Evolutionary conservation across 2,329 filamentous ascomycete species (phyloP), one percentile per base, ranked within the genome.

Genomic region (Penicillium concentricum): DNA sequence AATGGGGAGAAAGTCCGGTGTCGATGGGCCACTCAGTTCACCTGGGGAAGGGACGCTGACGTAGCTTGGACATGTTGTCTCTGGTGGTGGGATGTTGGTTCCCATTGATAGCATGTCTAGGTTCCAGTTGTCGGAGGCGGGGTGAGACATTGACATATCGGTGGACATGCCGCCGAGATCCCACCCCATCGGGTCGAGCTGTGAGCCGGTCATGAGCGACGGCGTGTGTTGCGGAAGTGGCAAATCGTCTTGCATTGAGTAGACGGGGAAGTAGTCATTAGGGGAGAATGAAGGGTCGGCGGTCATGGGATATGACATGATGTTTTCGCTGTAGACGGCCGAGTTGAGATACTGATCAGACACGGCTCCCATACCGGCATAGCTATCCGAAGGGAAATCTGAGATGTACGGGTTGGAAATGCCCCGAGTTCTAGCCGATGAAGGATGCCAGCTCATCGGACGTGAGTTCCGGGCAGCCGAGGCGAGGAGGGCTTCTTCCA

Each of bases 361-460:
- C 18, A 65, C 22, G 8, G 51, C n/a, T 9, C 28, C 59, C 54
- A 69, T 65, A 42, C 46, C 46, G 38, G 63, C 44, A 26, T 68
- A 57, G 24, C 58, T 66, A 20, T 66, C 60, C 38, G 63, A 43
- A 41, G 59, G 47, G 44, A 62, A 62, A 12, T 63, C 48, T 6
- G 67, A 59, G 26, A 59, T 49, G 48, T 63, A 66, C 10, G 68
- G 60, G 24, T 63, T 61, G 2, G 66, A 61, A 52, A 69, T 66
- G 5, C 63, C 67, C 70, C 70, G 51, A 67, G 67, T 32, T 68
- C 68, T 55, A 73, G 72, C 56, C 10, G 87, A 83, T 22, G 83
- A 82, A 3, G 88, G 87, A 70, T 92, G 89, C 89, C 89, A 92
- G 78, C 88, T 91, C 44, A 90, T 78, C 6, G 89, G 88, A 41